Percentiles rank a stretch among this genome's conserved stretches.
Evolutionary conservation across 495 filamentous ascomycete genomes (phyloP).

Genomic region (Hyaloscypha variabilis): DNA sequence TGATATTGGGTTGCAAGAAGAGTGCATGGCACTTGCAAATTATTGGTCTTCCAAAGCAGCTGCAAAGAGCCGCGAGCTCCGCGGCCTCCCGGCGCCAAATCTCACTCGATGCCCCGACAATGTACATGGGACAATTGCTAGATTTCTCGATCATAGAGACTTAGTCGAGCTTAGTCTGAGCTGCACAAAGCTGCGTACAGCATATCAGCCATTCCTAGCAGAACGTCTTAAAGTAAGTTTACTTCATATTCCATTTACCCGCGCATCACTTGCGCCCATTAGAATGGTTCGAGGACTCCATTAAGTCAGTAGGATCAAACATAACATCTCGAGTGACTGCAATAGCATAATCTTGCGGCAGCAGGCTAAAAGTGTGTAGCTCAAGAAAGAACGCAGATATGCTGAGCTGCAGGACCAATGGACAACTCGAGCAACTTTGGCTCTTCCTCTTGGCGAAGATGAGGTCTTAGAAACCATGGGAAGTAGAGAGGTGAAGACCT

Average conservation of each 20-base stretch:
- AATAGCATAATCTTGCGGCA: not conserved
- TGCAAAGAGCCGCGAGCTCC: no score
- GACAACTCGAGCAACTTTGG: conserved; percentile 1
- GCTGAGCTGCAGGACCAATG: not conserved
- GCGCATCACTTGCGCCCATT: no score
- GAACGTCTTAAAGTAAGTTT: not conserved
- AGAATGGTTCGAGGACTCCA: not conserved
- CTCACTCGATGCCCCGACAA: not conserved
- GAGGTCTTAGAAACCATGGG: not conserved
- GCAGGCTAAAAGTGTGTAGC: not conserved
- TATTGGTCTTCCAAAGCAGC: no score
- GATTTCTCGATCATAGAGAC: not conserved
- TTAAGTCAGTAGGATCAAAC: not conserved
- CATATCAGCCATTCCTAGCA: not conserved
- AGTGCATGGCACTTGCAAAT: no score
- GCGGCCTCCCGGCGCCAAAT: not conserved
- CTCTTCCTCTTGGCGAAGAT: not conserved
- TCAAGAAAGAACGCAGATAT: not conserved
- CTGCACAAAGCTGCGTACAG: not conserved
- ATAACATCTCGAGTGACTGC: not conserved
- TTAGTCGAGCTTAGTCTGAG: not conserved
- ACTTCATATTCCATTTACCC: not conserved
- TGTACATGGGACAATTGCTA: not conserved
- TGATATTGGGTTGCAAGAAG: no score
- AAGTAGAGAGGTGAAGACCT: not conserved